Evolutionary conservation across 2,329 filamentous ascomycete genomes (phyloP).

Genomic region (Epichloe festucae): DNA sequence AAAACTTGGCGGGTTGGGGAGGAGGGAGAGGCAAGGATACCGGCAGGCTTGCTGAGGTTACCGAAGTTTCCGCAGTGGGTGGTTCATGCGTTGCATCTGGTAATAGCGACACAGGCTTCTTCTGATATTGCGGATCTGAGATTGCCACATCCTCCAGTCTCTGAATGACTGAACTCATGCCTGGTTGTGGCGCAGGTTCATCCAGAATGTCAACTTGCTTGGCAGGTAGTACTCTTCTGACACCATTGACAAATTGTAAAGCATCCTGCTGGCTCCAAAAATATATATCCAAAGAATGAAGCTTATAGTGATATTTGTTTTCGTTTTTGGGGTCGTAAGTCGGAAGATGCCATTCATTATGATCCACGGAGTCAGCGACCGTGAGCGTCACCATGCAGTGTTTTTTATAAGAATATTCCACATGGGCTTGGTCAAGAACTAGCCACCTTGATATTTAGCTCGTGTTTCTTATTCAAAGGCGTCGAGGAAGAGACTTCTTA

Average conservation of each 20-base stretch:
- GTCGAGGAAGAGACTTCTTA: conserved; percentile 28
- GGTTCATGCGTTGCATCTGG: conserved; percentile 9
- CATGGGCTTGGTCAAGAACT: conserved; percentile 53
- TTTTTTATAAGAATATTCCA: conserved; percentile 64
- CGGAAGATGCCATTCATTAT: conserved; percentile 62
- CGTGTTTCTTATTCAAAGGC: background rate
- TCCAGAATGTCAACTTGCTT: conserved; percentile 50
- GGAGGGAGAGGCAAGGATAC: conserved; percentile 6
- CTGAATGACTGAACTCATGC: conserved; percentile 58
- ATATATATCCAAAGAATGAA: conserved; percentile 66
- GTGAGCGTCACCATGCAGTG: conserved; percentile 56
- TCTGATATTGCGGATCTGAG: conserved; percentile 38
- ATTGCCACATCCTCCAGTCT: conserved; percentile 61
- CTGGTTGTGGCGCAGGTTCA: conserved; percentile 42
- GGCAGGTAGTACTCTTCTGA: conserved; percentile 50
- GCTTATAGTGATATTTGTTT: conserved; percentile 65
- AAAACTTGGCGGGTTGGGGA: conserved; percentile 31
- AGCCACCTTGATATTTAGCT: conserved; percentile 7
- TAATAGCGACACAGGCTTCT: conserved; percentile 9
- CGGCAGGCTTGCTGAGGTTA: conserved; percentile 10
- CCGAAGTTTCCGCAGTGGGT: conserved; percentile 4
- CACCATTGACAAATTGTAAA: conserved; percentile 53
- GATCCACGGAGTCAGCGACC: conserved; percentile 40
- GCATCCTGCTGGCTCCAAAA: conserved; percentile 68
- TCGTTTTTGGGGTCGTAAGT: conserved; percentile 60